Conservation (phyloP, 129 eudicot species). For the Tagetes patula region DNA sequence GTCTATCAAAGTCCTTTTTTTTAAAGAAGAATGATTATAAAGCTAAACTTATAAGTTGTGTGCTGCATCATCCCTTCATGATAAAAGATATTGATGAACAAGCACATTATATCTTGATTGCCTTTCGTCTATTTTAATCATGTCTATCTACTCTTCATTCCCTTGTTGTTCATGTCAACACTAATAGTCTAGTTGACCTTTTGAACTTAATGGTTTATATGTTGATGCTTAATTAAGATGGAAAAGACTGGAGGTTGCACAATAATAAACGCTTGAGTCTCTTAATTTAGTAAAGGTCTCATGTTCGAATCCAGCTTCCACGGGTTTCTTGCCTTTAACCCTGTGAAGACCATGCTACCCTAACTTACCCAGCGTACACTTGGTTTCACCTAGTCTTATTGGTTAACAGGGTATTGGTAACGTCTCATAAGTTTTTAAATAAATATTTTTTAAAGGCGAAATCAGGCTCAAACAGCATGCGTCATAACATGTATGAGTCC, state of each 20-base stretch:
- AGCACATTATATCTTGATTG: neutral
- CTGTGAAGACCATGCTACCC: neutral
- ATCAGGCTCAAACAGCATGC: no score
- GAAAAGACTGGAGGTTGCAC: neutral
- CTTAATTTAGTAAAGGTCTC: neutral
- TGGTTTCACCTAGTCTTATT: neutral
- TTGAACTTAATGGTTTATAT: neutral
- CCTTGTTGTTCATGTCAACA: neutral
- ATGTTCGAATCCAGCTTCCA: neutral
- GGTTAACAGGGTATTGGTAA: neutral
- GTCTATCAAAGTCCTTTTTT: neutral
- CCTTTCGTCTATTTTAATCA: neutral
- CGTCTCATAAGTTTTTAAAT: neutral
- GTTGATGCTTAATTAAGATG: constrained; percentile 1
- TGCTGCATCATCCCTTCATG: neutral
- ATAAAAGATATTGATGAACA: neutral
- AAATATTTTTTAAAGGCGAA: no score
- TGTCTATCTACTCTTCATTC: neutral
- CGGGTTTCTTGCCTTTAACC: neutral
- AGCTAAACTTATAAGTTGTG: neutral
- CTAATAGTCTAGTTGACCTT: neutral
- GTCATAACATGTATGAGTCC: no score
- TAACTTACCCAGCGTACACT: neutral
- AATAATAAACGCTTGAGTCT: neutral
- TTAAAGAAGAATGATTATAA: constrained; percentile 2